A percentile compares a stretch with the other conserved stretches of the same genome.
Conservation (phyloP, 176 grass and related monocot species). For the Musa acuminata region DNA sequence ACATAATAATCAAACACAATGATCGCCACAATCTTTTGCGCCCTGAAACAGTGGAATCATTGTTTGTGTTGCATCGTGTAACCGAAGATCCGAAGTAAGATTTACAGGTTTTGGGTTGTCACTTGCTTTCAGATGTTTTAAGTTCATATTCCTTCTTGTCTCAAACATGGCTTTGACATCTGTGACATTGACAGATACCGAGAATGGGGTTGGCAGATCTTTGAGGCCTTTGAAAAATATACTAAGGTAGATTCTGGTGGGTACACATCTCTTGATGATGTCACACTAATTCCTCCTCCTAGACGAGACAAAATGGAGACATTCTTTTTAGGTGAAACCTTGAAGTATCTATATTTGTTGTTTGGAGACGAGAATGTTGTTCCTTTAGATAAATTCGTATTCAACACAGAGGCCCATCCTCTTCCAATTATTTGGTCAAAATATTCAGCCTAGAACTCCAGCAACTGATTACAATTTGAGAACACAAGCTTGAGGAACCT, state of each 20-base stretch:
- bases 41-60: constrained; percentile 93
- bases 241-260: constrained; percentile 89
- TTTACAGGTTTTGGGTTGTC: background rate
- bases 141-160: constrained; percentile 8
- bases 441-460: background rate
- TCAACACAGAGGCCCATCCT: constrained; percentile 93
- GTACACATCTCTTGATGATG: constrained; percentile 88
- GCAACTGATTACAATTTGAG: background rate
- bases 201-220: constrained; percentile 98
- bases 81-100: constrained; percentile 86
- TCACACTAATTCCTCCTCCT: constrained; percentile 64
- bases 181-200: constrained; percentile 57
- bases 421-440: constrained; percentile 46
- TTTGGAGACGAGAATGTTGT: constrained; percentile 76
- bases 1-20: constrained; percentile 73
- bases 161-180: background rate
- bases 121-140: background rate
- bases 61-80: constrained; percentile 81
- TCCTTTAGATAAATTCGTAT: constrained; percentile 81
- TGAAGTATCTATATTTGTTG: constrained; percentile 96
- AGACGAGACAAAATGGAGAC: constrained; percentile 99
- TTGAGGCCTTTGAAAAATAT: constrained; percentile 85
- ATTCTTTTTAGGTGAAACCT: constrained; percentile 60
- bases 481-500: background rate
- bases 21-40: constrained; percentile 94